Evolutionary conservation across 345 rosid genomes (phyloP).

Genomic region (Lumnitzera littorea): DNA sequence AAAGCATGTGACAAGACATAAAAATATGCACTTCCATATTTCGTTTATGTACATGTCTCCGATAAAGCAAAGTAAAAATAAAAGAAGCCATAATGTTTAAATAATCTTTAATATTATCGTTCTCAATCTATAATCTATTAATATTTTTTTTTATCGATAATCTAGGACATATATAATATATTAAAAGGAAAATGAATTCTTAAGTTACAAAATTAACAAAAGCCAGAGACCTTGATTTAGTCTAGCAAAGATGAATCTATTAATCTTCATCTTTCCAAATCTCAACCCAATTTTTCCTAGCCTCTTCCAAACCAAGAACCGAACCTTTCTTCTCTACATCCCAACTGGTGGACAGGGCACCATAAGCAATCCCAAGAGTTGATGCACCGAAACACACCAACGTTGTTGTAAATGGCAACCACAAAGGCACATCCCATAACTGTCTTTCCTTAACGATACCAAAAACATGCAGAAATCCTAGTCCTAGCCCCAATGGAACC

Average conservation of each 20-base stretch:
- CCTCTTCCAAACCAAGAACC: constrained; percentile 59
- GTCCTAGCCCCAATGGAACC: constrained; percentile 15
- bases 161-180: no score
- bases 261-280: constrained; percentile 64
- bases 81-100: no score
- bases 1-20: no score
- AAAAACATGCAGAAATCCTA: constrained; percentile 9
- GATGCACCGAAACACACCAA: constrained; percentile 58
- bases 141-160: no score
- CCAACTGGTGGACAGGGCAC: constrained; percentile 67
- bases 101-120: no score
- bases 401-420: constrained; percentile 48
- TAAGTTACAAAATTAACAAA: no score
- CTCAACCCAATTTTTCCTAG: constrained; percentile 64
- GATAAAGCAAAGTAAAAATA: no score
- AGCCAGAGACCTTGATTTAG: background rate
- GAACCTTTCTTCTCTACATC: constrained; percentile 57
- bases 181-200: no score
- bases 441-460: constrained; percentile 29
- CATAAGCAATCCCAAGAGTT: constrained; percentile 66
- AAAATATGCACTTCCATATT: no score
- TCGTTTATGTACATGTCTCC: no score
- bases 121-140: no score
- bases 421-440: constrained; percentile 50
- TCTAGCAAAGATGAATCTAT: background rate